phyloP scores from a whole-genome alignment of 805 yeast species.

The Diddensiella santjacobensis region DNA sequence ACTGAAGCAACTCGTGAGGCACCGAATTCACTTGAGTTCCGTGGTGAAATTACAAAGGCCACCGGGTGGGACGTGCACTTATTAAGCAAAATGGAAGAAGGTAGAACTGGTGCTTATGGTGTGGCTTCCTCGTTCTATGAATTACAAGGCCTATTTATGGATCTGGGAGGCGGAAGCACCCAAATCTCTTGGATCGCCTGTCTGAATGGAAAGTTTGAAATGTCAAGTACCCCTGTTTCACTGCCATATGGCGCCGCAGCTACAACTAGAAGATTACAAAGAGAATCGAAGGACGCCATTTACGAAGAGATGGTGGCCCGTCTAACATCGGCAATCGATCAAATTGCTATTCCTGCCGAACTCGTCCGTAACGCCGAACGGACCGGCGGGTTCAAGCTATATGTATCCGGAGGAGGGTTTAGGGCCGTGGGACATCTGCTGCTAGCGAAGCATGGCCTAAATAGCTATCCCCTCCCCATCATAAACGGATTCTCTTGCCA shows the following conservation, averaged over 20 bases:
- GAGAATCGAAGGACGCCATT: constrained; percentile 48
- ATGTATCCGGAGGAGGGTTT: constrained; percentile 71
- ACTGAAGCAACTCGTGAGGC: constrained; percentile 75
- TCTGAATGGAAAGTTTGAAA: constrained; percentile 49
- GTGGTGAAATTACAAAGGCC: constrained; percentile 51
- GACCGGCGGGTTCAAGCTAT: constrained; percentile 60
- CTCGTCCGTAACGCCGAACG: constrained; percentile 47
- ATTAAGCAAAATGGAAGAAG: constrained; percentile 61
- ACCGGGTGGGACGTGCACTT: constrained; percentile 65
- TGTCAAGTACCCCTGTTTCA: constrained; percentile 56
- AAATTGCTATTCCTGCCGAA: constrained; percentile 50
- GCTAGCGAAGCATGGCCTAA: constrained; percentile 42
- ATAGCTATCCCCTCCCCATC: constrained; percentile 63
- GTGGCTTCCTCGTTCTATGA: constrained; percentile 69
- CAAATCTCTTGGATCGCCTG: constrained; percentile 68
- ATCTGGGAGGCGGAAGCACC: constrained; percentile 68
- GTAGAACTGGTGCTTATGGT: constrained; percentile 64
- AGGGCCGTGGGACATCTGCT: constrained; percentile 65
- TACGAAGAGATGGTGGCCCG: constrained; percentile 53
- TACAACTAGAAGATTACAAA: constrained; percentile 49
- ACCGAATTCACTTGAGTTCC: constrained; percentile 55
- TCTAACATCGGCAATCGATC: constrained; percentile 46
- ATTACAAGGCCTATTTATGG: constrained; percentile 65
- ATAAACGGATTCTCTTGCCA: constrained; percentile 66
- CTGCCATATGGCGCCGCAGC: constrained; percentile 76